Base-by-base conservation (phyloP, 2,329 filamentous ascomycete genomes). In the Colletotrichum higginsianum region DNA sequence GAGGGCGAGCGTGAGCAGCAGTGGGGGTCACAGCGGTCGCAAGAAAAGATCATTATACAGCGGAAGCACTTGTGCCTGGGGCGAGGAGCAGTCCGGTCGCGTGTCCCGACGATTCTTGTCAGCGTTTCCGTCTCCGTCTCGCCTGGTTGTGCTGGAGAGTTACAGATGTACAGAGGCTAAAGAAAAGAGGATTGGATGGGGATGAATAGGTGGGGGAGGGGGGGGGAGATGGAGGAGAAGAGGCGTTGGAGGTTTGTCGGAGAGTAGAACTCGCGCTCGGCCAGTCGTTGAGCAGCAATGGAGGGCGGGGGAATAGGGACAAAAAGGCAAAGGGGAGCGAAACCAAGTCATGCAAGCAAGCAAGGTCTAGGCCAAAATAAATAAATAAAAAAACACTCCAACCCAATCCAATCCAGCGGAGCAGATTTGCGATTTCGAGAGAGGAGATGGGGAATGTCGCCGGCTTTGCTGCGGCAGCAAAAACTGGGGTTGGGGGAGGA, bases 361-460 rank as follows among this genome's bases (percentile, higher is more conserved):
- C 47, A 35, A 50, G 47, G 55, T 42, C 46, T 23, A 66, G 61
- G 42, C 61, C 46, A 40, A 62, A 30, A 23, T 35, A 61, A 26
- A 47, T 40, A 47, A 57, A 56, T 44, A 58, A 44, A 52, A 52
- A 44, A n/a, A 16, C 16, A 53, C 42, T 21, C 26, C 26, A 52
- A 70, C 56, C 16, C 64, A 68, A 67, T 63, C 52, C 64, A 68
- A 52, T 63, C 30, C 64, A 63, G 68, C 58, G 67, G 67, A 66
- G 53, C 57, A 71, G 63, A 53, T 67, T 63, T 71, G 53, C 66
- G 68, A 71, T 71, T 67, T 47, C 30, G 46, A 55, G 66, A 55
- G 66, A 58, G 58, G 65, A 71, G 68, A 71, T 64, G 58, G 68
- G 65, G 68, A 71, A 71, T 47, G 68, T 71, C 68, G 68, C 68